Evolutionary conservation across 257 asterid genomes (phyloP).

Genomic region (Solanum virginianum): DNA sequence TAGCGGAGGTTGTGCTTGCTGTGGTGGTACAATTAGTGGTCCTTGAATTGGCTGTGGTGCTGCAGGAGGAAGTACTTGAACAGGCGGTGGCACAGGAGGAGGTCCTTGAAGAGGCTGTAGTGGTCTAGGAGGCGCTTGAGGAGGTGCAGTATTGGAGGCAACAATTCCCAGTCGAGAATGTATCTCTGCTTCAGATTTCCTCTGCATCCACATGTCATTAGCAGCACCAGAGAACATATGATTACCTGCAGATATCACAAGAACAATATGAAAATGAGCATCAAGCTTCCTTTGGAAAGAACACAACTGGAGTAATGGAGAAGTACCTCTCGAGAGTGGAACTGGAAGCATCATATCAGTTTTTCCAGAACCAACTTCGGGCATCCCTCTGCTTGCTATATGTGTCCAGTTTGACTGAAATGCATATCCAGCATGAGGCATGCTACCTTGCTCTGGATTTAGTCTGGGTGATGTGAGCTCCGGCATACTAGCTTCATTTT

Average conservation of each 20-base stretch:
- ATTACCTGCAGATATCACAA: constrained; percentile 6
- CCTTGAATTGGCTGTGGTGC: constrained; percentile 49
- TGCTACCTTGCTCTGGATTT: constrained; percentile 48
- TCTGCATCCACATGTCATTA: constrained; percentile 25
- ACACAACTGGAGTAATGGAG: neutral
- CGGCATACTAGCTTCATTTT: constrained; percentile 32
- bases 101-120: constrained; percentile 46
- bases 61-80: constrained; percentile 14
- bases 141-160: constrained; percentile 26
- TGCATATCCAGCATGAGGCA: constrained; percentile 30
- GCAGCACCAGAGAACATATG: constrained; percentile 12
- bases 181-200: constrained; percentile 39
- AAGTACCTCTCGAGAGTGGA: constrained; percentile 21
- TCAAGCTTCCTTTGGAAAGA: neutral
- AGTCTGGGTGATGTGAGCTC: constrained; percentile 71
- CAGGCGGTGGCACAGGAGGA: constrained; percentile 24
- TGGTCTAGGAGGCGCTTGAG: constrained; percentile 40
- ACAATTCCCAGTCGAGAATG: constrained; percentile 36
- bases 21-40: constrained; percentile 43
- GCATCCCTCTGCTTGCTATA: constrained; percentile 25
- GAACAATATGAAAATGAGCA: neutral
- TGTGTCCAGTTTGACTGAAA: constrained; percentile 56
- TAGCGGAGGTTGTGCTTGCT: constrained; percentile 41
- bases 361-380: constrained; percentile 31
- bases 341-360: constrained; percentile 10